Percentiles rank a stretch among this genome's conserved stretches.
phyloP scores from a whole-genome alignment of 108 stramenopile genomes.

The Skeletonema menzelii region DNA sequence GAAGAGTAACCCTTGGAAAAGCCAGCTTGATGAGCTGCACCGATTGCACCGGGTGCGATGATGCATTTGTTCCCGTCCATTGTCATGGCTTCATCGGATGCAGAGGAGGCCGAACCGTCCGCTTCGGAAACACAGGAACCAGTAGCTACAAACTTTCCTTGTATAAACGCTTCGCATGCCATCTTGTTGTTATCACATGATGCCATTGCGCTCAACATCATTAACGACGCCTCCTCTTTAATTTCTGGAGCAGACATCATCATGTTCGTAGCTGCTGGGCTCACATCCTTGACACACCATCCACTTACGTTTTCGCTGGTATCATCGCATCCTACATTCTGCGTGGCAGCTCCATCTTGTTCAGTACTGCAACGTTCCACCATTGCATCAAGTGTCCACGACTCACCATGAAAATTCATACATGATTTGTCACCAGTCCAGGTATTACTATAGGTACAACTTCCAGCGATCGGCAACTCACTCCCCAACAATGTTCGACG shows the following conservation, averaged over 20 bases:
- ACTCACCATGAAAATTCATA: constrained; percentile 31
- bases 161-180: constrained; percentile 45
- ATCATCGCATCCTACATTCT: neutral
- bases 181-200: constrained; percentile 36
- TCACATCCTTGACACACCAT: constrained; percentile 33
- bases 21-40: constrained; percentile 57
- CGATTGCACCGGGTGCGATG: constrained; percentile 46
- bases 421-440: constrained; percentile 35
- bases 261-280: neutral
- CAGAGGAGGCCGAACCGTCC: neutral
- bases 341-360: neutral
- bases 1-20: constrained; percentile 35
- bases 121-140: constrained; percentile 6
- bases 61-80: constrained; percentile 7
- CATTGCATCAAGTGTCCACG: constrained; percentile 40
- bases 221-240: constrained; percentile 25
- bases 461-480: constrained; percentile 8
- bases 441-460: constrained; percentile 25
- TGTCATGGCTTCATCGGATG: constrained; percentile 1
- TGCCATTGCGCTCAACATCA: constrained; percentile 19
- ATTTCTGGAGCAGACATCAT: neutral
- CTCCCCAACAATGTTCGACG: neutral
- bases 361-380: constrained; percentile 15
- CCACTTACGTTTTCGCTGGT: constrained; percentile 27
- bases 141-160: constrained; percentile 25